phyloP scores from a whole-genome alignment of 2,329 filamentous ascomycete genomes.

The Fusarium nematophilum region DNA sequence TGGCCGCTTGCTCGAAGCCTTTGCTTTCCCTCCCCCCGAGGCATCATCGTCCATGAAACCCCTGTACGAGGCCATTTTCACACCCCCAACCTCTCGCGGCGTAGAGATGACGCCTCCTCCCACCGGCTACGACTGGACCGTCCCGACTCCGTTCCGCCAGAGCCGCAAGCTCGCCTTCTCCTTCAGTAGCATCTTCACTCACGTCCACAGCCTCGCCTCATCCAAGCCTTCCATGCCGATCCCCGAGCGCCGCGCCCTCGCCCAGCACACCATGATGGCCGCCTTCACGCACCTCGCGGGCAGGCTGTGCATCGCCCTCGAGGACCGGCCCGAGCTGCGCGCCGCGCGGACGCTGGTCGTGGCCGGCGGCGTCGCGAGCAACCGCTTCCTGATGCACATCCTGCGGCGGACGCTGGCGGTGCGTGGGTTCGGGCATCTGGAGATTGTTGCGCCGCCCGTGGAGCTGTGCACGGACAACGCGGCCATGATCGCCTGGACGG shows the following conservation, averaged over 20 bases:
- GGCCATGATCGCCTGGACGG: conserved; percentile 96
- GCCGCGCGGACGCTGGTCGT: conserved; percentile 76
- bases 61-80: conserved; percentile 61
- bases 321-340: conserved; percentile 45
- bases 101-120: conserved; percentile 64
- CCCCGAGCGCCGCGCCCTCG: conserved; percentile 75
- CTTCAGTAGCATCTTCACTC: conserved; percentile 75
- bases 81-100: conserved; percentile 65
- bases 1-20: conserved; percentile 80
- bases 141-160: conserved; percentile 74
- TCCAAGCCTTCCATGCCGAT: conserved; percentile 57
- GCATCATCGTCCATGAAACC: conserved; percentile 17
- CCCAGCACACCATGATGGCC: conserved; percentile 78
- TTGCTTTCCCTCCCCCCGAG: conserved; percentile 70
- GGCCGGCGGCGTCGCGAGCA: conserved; percentile 91
- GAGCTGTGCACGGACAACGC: conserved; percentile 93
- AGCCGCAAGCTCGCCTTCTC: conserved; percentile 73
- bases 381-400: conserved; percentile 80
- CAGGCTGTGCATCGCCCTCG: conserved; percentile 76
- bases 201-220: conserved; percentile 58
- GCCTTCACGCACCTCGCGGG: conserved; percentile 89
- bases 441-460: conserved; percentile 79
- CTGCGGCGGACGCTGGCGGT: conserved; percentile 67
- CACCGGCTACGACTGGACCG: conserved; percentile 66
- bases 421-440: conserved; percentile 71